Evolutionary conservation across 768 basidiomycete genomes (phyloP), one percentile per base, ranked within the genome.

Genomic region (Russula olivacea): DNA sequence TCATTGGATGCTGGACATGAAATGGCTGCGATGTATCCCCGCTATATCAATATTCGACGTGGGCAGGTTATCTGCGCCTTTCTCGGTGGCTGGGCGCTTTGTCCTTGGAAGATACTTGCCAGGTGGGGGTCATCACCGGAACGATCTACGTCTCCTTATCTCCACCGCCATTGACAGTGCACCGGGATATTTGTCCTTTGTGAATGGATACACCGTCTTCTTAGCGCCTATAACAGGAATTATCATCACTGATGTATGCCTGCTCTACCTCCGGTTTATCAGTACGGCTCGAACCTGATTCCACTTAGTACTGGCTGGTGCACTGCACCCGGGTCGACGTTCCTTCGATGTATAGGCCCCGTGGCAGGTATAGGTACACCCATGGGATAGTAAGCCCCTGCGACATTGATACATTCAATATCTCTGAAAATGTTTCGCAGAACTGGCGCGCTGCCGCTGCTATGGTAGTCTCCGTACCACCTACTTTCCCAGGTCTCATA

Each of bases 181-280:
- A 0, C 77, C 83, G 25, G 83, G 83, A 1, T 91, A 92, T 74
- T 71, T 92, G 68, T 76, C 77, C 12, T 92, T 93, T 74, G 88
- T 92, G 85, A 81, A 79, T 30, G 91, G 89, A 2, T 93, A 91
- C 69, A 86, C 90, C 0, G 85, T 93, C 28, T 91, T 96, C 72
- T 76, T 95, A 25, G 90, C 89, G 0, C 93, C 93, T 1, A 87
- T 96, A 66, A 85, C 87, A 32, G 89, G 87, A 32, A 85, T 94
- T 58, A 81, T 87, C 76, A 79, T 82, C 63, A 76, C 78, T 23
- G 80, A 81, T 55, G 78, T 87, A 69, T 66, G 86, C 76, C 19
- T 28, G 38, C 21, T 8, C 30, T 58, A 32, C 23, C 23, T 28
- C 28, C 30, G 41, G 41, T 11, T n/a, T 4, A 32, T 56, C n/a